Conservation (phyloP, 2,329 filamentous ascomycete genomes). For the Orbilia quercus region DNA sequence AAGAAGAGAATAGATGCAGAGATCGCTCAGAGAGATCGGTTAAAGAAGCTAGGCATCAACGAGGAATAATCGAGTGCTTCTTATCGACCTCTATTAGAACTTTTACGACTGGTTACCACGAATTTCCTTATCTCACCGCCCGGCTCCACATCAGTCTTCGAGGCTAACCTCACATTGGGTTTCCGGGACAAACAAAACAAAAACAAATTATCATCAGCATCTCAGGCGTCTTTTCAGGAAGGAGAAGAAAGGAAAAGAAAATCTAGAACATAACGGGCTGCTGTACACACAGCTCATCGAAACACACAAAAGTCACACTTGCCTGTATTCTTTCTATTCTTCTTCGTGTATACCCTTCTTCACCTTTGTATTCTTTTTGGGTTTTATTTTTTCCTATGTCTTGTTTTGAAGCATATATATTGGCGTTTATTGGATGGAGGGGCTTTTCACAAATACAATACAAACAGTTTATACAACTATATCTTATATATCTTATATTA, state of each 20-base stretch:
- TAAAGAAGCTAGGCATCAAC: constrained; percentile 38
- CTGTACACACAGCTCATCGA: not conserved
- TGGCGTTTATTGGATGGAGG: constrained; percentile 12
- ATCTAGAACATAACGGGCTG: not conserved
- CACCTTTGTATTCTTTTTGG: constrained; percentile 2
- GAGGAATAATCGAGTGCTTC: not conserved
- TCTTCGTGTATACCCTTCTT: constrained; percentile 1
- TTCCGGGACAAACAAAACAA: too few species aligned
- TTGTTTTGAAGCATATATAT: constrained; percentile 15
- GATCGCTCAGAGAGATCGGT: constrained; percentile 20
- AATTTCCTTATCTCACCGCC: constrained; percentile 35
- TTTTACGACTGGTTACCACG: constrained; percentile 29
- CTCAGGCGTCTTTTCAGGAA: not conserved
- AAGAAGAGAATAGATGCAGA: constrained; percentile 21
- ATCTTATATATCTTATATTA: too few species aligned
- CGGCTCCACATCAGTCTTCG: too few species aligned
- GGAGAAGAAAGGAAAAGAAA: constrained; percentile 11
- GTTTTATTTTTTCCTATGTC: not conserved
- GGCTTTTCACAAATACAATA: not conserved
- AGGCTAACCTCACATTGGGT: too few species aligned
- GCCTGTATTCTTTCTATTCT: not conserved
- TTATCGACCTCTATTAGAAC: constrained; percentile 1
- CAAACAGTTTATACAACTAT: not conserved
- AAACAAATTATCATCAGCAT: too few species aligned
- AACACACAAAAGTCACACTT: constrained; percentile 3